These are phyloP conservation scores for Asterochloris erici DNA, from an alignment of 139 green algal species.

Conservation along the genomic window DNA sequence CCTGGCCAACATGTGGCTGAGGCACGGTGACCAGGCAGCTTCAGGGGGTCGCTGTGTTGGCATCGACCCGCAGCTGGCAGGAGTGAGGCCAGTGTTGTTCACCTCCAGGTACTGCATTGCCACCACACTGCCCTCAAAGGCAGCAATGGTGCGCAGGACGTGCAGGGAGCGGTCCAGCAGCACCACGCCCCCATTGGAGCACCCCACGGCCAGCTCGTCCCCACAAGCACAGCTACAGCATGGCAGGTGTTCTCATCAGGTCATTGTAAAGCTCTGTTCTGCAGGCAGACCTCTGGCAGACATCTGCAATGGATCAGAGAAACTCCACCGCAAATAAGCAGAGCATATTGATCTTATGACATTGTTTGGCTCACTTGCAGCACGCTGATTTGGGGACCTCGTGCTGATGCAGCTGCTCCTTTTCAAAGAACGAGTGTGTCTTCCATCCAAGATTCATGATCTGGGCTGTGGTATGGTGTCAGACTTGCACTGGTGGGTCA, in stretches of 20 bases:
- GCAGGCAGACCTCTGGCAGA: not conserved
- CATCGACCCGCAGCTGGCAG: not conserved
- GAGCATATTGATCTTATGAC: constrained; percentile 42
- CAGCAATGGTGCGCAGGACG: constrained; percentile 1
- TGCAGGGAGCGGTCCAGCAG: not conserved
- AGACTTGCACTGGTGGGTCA: too few relatives aligned
- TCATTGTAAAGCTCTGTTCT: constrained; percentile 21
- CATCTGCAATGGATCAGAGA: constrained; percentile 26
- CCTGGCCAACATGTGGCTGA: constrained; percentile 15
- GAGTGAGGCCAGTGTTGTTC: not conserved
- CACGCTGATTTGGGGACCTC: constrained; percentile 40
- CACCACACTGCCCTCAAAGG: constrained; percentile 16
- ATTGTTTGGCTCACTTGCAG: constrained; percentile 28
- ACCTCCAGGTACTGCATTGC: constrained; percentile 25
- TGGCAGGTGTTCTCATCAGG: not conserved
- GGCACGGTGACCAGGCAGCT: not conserved
- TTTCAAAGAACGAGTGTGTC: constrained; percentile 70
- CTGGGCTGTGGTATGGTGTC: too few relatives aligned
- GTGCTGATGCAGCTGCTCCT: constrained; percentile 32
- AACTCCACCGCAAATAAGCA: constrained; percentile 50
- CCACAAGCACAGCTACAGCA: not conserved
- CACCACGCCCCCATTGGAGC: not conserved
- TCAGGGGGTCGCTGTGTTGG: not conserved
- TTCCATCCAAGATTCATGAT: constrained; percentile 57
- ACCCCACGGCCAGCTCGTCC: not conserved